Conservation (phyloP, 2,329 filamentous ascomycete species). For the Magnaporthiopsis rhizophila region DNA sequence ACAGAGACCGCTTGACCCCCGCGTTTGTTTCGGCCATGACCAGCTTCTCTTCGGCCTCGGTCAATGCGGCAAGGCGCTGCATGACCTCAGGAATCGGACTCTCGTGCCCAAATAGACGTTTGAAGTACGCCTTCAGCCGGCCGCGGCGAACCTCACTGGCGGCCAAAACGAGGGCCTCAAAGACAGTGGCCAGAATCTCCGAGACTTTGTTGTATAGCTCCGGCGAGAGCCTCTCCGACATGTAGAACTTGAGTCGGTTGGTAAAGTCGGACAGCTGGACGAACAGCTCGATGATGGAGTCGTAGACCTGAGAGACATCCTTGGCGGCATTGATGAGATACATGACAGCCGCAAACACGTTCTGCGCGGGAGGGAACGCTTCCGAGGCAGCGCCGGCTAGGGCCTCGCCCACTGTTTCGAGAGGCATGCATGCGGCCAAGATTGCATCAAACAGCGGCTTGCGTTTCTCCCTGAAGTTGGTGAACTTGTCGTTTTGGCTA, state of each 20-base stretch:
- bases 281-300: constrained; percentile 7
- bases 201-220: constrained; percentile 6
- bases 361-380: constrained; percentile 3
- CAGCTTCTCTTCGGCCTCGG: constrained; percentile 1
- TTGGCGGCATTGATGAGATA: constrained; percentile 7
- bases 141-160: constrained; percentile 5
- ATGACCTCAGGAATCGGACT: not conserved
- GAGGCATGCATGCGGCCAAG: constrained; percentile 3
- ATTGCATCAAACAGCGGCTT: constrained; percentile 4
- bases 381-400: constrained; percentile 4
- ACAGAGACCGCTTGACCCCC: constrained; percentile 3
- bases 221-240: constrained; percentile 4
- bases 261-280: constrained; percentile 4
- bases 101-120: not conserved
- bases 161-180: constrained; percentile 4
- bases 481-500: constrained; percentile 1
- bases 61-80: not conserved
- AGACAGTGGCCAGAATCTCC: constrained; percentile 7
- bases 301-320: constrained; percentile 5
- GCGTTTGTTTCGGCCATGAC: constrained; percentile 7
- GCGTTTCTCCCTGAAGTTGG: constrained; percentile 5
- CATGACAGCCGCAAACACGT: constrained; percentile 6
- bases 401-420: constrained; percentile 5
- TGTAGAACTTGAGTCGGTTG: constrained; percentile 6
- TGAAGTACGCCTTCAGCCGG: constrained; percentile 4